Conservation (phyloP, 768 basidiomycete species). For the Bullera alba region DNA sequence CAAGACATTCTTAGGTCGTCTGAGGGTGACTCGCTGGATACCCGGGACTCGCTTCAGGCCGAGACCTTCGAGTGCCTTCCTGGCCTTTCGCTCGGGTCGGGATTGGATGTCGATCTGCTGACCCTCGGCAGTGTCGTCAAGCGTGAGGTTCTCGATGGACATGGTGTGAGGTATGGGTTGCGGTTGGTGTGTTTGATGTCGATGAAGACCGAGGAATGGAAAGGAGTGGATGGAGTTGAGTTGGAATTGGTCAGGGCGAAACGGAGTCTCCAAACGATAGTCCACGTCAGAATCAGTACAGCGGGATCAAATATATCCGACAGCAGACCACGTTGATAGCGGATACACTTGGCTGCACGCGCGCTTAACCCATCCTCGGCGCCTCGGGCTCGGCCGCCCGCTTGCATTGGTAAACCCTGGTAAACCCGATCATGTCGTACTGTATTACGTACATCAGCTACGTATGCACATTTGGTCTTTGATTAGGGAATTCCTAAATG, state of each 20-base stretch:
- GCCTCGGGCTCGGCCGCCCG: no score
- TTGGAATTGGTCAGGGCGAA: not conserved
- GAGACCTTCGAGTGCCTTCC: conserved; percentile 75
- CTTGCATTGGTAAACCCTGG: no score
- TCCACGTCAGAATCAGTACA: no score
- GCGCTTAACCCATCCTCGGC: no score
- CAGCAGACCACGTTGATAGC: no score
- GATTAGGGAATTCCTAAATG: no score
- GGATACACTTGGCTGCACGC: no score
- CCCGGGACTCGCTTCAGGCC: conserved; percentile 87
- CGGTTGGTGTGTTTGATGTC: no score
- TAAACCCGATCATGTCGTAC: no score
- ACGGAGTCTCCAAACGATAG: no score
- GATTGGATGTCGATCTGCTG: conserved; percentile 77
- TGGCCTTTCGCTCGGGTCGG: conserved; percentile 86
- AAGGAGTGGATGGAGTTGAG: not conserved
- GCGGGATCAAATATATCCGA: no score
- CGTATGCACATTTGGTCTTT: not conserved
- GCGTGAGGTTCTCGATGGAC: conserved; percentile 51
- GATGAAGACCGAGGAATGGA: not conserved
- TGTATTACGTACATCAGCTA: no score
- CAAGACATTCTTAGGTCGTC: conserved; percentile 91
- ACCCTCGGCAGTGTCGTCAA: conserved; percentile 55
- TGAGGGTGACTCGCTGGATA: conserved; percentile 90
- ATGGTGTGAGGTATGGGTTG: conserved; percentile 39